Conservation (phyloP, 345 rosid species). For the Eucalyptus brandiana region DNA sequence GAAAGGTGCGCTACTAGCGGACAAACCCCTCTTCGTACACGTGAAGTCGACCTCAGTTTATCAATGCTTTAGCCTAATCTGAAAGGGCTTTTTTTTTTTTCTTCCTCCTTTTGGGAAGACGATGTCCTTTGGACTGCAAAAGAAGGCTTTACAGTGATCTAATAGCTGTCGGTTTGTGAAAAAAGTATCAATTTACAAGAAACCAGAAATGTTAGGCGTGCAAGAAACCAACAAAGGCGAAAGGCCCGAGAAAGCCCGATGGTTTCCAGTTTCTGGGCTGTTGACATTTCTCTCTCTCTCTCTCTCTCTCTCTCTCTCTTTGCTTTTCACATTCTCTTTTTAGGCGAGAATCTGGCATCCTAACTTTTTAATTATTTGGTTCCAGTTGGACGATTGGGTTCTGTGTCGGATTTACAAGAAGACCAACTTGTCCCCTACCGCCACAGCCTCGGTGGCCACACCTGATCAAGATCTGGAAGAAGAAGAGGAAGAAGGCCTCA, state of each 20-base stretch:
- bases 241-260: not conserved
- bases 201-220: not conserved
- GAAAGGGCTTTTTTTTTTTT: not conserved
- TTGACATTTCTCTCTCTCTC: not conserved
- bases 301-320: not conserved
- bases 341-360: not conserved
- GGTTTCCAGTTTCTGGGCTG: not conserved
- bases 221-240: not conserved
- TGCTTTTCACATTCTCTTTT: not conserved
- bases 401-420: conserved; percentile 95
- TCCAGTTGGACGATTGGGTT: conserved; percentile 97
- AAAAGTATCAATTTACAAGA: not conserved
- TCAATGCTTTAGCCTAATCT: not conserved
- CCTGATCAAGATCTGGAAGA: conserved; percentile 60
- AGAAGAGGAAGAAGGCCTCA: conserved; percentile 35
- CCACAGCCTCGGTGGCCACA: conserved; percentile 4
- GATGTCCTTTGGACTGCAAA: not conserved
- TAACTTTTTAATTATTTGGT: not conserved
- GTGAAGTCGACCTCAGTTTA: not conserved
- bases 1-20: not conserved
- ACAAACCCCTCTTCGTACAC: not conserved
- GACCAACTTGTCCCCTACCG: conserved; percentile 35
- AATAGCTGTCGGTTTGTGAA: not conserved
- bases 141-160: not conserved
- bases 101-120: not conserved